Conservation (phyloP, 208 protist genomes). For the Lotmaria passim region DNA sequence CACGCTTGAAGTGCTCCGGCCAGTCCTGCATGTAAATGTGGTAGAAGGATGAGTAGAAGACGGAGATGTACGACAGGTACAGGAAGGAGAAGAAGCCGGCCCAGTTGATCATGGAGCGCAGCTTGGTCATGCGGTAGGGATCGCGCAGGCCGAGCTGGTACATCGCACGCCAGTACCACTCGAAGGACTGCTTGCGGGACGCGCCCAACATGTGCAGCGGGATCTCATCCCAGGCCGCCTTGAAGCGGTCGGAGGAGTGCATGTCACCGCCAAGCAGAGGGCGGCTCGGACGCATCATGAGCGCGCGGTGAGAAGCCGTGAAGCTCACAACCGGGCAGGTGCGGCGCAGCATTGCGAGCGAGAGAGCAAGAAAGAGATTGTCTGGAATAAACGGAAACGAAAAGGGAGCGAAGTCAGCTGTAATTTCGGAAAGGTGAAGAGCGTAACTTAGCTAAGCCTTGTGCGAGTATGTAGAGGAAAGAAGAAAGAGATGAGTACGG, state of each 20-base stretch:
- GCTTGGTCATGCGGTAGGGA: constrained; percentile 72
- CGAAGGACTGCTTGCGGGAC: constrained; percentile 71
- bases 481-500: neutral
- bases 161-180: constrained; percentile 83
- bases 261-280: constrained; percentile 80
- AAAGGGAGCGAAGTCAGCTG: neutral
- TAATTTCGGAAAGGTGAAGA: constrained; percentile 2
- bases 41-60: constrained; percentile 79
- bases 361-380: neutral
- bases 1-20: constrained; percentile 82
- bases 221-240: constrained; percentile 87
- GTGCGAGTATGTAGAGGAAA: neutral
- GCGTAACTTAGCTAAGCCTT: neutral
- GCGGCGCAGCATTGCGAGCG: constrained; percentile 65
- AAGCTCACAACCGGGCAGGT: constrained; percentile 84
- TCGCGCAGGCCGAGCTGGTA: constrained; percentile 84
- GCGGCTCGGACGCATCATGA: constrained; percentile 70
- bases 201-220: constrained; percentile 70
- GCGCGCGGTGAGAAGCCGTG: constrained; percentile 74
- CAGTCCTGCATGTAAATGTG: constrained; percentile 77
- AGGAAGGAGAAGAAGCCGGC: constrained; percentile 64
- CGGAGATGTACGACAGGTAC: constrained; percentile 77
- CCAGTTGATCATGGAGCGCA: constrained; percentile 75
- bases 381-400: neutral
- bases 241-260: constrained; percentile 81